phyloP scores from a whole-genome alignment of 257 asterid species.

The Nyctanthes arbortristis region DNA sequence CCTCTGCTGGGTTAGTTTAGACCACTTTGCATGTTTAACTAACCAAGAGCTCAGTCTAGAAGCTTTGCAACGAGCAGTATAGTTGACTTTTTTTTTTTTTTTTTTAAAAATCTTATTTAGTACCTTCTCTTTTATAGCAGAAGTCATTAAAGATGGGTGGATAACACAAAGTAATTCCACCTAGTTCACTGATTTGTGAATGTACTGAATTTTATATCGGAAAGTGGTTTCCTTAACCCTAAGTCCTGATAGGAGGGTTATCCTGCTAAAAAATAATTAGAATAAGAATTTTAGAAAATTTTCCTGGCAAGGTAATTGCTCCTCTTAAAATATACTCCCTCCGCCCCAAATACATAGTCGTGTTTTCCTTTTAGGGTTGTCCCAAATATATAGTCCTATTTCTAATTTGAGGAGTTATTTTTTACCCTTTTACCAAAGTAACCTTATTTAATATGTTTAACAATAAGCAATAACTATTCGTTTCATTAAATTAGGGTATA shows the following conservation, averaged over 20 bases:
- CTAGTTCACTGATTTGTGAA: not conserved
- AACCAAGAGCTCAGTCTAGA: not conserved
- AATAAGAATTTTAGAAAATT: not conserved
- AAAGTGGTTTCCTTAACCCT: not conserved
- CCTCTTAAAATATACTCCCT: too few relatives aligned
- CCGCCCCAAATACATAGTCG: too few relatives aligned
- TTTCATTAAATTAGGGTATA: too few relatives aligned
- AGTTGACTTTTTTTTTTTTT: not conserved
- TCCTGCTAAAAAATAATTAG: not conserved
- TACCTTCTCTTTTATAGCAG: not conserved
- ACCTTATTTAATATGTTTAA: too few relatives aligned
- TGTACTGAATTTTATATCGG: not conserved
- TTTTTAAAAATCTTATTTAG: too few relatives aligned
- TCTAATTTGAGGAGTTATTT: too few relatives aligned
- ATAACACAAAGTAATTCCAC: not conserved
- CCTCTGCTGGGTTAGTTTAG: slow-evolving; percentile 6
- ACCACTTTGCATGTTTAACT: slow-evolving; percentile 1
- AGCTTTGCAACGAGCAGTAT: not conserved
- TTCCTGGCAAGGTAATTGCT: not conserved
- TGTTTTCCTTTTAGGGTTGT: too few relatives aligned
- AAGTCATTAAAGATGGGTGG: not conserved
- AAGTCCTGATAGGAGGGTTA: not conserved
- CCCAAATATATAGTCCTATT: too few relatives aligned
- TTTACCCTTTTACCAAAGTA: too few relatives aligned
- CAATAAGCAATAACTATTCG: too few relatives aligned